Evolutionary conservation across 225 moss, liverwort and hornwort species (phyloP).

Genomic region (Bryoerythrophyllum caledonicum): DNA sequence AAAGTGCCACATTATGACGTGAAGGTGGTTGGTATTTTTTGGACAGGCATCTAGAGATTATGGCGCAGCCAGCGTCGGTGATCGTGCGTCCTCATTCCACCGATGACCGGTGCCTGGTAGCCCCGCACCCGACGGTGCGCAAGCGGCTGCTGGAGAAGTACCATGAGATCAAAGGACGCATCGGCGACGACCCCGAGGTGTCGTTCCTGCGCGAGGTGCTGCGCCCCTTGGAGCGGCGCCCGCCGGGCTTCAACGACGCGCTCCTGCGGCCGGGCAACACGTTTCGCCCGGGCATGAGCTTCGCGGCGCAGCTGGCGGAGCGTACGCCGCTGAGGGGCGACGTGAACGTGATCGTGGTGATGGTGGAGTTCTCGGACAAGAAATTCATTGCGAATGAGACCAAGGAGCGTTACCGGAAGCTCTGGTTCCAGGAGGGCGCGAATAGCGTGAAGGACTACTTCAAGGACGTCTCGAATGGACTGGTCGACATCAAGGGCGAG

Average conservation of each 20-base stretch:
- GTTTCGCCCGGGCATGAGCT: conserved; percentile 24
- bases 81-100: conserved; percentile 14
- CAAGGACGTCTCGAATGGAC: conserved; percentile 41
- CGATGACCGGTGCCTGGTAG: conserved; percentile 42
- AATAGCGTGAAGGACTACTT: conserved; percentile 50
- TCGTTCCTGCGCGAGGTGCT: conserved; percentile 27
- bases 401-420: conserved; percentile 27
- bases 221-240: conserved; percentile 41
- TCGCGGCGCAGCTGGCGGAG: background rate
- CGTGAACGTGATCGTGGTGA: conserved; percentile 44
- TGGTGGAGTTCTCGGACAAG: conserved; percentile 48
- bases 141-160: conserved; percentile 21
- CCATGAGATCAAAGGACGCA: conserved; percentile 7
- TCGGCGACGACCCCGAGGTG: conserved; percentile 3
- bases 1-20: too few relatives aligned
- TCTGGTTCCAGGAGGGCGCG: conserved; percentile 41
- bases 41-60: background rate
- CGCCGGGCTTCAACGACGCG: conserved; percentile 41
- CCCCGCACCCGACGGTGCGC: conserved; percentile 31
- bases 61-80: conserved; percentile 2
- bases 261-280: conserved; percentile 39
- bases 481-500: conserved; percentile 41
- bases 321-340: conserved; percentile 28
- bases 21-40: too few relatives aligned
- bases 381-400: conserved; percentile 35